These are phyloP conservation scores for Thecaphora frezii DNA, from an alignment of 1,284 basidiomycete species.

Conservation along the genomic window DNA sequence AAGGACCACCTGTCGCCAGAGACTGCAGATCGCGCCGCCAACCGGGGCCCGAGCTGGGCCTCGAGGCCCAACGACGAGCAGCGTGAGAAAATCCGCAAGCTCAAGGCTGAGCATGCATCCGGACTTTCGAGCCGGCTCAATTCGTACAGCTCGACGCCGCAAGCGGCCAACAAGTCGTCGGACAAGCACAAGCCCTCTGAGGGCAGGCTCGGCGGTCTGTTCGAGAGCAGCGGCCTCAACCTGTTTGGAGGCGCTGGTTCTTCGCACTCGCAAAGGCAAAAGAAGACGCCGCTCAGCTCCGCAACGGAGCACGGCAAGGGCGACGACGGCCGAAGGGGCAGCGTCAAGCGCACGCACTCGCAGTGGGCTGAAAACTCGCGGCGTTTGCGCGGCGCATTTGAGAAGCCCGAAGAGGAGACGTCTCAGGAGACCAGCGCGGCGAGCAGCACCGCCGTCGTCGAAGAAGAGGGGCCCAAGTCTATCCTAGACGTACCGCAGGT, in stretches of 20 bases:
- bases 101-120: slow-evolving; percentile 29
- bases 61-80: slow-evolving; percentile 43
- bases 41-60: slow-evolving; percentile 45
- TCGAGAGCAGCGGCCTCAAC: slow-evolving; percentile 12
- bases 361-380: slow-evolving; percentile 32
- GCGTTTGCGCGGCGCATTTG: slow-evolving; percentile 34
- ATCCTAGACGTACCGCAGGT: not conserved
- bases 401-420: slow-evolving; percentile 13
- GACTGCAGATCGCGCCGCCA: slow-evolving; percentile 7
- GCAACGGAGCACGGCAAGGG: not conserved
- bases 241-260: slow-evolving; percentile 10
- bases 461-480: too few relatives aligned
- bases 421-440: too few relatives aligned
- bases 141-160: slow-evolving; percentile 4
- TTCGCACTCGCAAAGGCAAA: slow-evolving; percentile 2
- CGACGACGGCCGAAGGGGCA: slow-evolving; percentile 11
- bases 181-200: slow-evolving; percentile 11
- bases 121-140: slow-evolving; percentile 19
- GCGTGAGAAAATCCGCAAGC: slow-evolving; percentile 41
- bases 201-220: slow-evolving; percentile 14
- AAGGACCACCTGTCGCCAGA: slow-evolving; percentile 4
- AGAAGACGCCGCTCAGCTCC: slow-evolving; percentile 2
- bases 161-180: slow-evolving; percentile 5
- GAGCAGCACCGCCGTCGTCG: too few relatives aligned
- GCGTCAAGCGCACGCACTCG: slow-evolving; percentile 10